Evolutionary conservation across 1,284 basidiomycete species (phyloP), one percentile per base, ranked within the genome.

Genomic region (Ceratobasidium sp.): DNA sequence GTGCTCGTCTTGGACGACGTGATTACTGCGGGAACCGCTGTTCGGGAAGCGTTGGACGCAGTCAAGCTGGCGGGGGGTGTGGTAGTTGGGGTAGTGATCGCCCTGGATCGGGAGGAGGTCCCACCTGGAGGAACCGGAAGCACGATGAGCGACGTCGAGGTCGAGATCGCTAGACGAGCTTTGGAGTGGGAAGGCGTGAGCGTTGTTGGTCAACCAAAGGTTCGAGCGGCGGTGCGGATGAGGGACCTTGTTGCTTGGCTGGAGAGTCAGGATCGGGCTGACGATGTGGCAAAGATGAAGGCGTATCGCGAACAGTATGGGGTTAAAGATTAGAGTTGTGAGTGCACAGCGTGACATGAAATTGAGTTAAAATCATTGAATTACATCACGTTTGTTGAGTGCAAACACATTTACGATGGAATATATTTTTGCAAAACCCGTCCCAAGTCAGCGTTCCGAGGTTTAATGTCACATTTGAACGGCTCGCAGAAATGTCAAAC

Each of bases 1-100:
- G 93, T 98, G 1, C 88, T 98, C 61, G 88, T 98, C 71, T 86
- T 98, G 49, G 97, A 99, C 85, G 97, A 99, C 79, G 98, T 99
- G 63, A 96, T 98, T 85, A 98, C 98, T 0, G 90, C 94, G 13
- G 97, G 97, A 14, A 97, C 92, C n/a, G 96, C 95, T 0, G 90
- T 96, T 49, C 88, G 95, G 22, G 87, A 89, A 66, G 91, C 94
- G 0, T 92, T 97, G 74, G 88, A 90, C 59, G 88, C 90, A 22
- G 90, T 98, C 48, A 82, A 82, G 61, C 81, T 83, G 46, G 85
- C 89, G 68, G 94, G 90, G 19, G 92, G 94, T 0, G 84, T 91
- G 74, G 89, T 98, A 22, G 92, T 95, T 0, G 97, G 97, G 5
- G 93, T 98, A n/a, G 88, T 98, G 16, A 91, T 96, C 81, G 88